These are phyloP conservation scores for Pseudofabraea citricarpa DNA, from an alignment of 2,329 filamentous ascomycete genomes.

Conservation along the genomic window DNA sequence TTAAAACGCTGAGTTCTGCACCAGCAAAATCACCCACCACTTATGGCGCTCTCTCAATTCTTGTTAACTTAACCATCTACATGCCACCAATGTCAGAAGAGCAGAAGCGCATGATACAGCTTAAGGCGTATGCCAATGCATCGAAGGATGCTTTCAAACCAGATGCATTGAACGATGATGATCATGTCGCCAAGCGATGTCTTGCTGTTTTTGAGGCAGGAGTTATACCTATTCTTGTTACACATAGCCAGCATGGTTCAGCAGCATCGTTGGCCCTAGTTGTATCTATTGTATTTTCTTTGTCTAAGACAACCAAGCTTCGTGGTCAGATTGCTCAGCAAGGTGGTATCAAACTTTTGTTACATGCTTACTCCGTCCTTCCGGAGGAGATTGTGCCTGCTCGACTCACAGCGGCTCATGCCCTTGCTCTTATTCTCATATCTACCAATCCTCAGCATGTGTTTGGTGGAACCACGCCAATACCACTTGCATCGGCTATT, in stretches of 20 bases:
- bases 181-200: constrained; percentile 72
- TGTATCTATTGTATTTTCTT: constrained; percentile 69
- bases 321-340: constrained; percentile 84
- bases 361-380: constrained; percentile 64
- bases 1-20: constrained; percentile 55
- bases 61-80: constrained; percentile 81
- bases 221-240: constrained; percentile 70
- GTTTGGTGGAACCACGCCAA: constrained; percentile 72
- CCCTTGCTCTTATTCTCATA: constrained; percentile 79
- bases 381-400: constrained; percentile 43
- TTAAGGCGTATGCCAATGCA: constrained; percentile 91
- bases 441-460: constrained; percentile 80
- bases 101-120: constrained; percentile 83
- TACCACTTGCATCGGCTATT: constrained; percentile 73
- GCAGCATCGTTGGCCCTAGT: constrained; percentile 66
- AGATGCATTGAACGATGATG: constrained; percentile 70
- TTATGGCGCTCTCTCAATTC: constrained; percentile 81
- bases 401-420: constrained; percentile 66
- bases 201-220: constrained; percentile 73
- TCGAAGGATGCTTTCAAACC: constrained; percentile 58
- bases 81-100: constrained; percentile 77
- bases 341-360: constrained; percentile 81
- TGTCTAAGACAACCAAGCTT: constrained; percentile 69
- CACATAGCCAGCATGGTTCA: constrained; percentile 69
- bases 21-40: constrained; percentile 64